Evolutionary conservation across 768 basidiomycete genomes (phyloP), one percentile per base, ranked within the genome.

Genomic region (Collybia sordida): DNA sequence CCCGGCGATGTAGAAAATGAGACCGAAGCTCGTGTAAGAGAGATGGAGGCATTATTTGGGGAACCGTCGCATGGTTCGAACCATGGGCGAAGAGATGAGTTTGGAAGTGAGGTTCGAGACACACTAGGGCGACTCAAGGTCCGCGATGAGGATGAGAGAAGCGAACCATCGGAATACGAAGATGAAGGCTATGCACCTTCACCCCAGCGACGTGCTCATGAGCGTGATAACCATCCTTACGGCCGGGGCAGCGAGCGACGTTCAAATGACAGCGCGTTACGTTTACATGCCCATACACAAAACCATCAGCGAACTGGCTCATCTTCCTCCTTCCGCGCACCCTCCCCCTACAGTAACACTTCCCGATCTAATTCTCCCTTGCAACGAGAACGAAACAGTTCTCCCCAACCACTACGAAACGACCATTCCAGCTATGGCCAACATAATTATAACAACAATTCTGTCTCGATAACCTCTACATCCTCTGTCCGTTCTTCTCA

Each of bases 1-100:
- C 85, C 91, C 1, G 97, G 97, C 4, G 94, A 98, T 60, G 81
- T 87, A 11, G 86, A 85, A 54, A 83, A 82, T 47, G 79, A 83
- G 39, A 74, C 81, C 28, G 81, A 83, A 3, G 75, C 89, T 8
- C 78, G 79, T 12, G 73, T 72, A 18, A 72, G 75, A 47, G 81
- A 85, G 62, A 76, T 90, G 40, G 79, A 82, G 22, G 77, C 78
- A 7, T 64, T 88, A 24, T 77, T 77, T 55, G 62, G 70, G 4
- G 14, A 54, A 25, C 42, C 41, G 46, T 36, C 31, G 40, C 22
- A 14, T 28, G 12, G 31, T 38, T 9, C 38, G 17, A 19, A 11
- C 59, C 69, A 63, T 63, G 6, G 73, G 69, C 12, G 68, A 68
- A 23, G 54, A 54, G 23, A 69, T 42, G 67, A 70, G n/a, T 68